Base-by-base conservation (phyloP, 208 protist species). In the Wallacemonas sp. region DNA sequence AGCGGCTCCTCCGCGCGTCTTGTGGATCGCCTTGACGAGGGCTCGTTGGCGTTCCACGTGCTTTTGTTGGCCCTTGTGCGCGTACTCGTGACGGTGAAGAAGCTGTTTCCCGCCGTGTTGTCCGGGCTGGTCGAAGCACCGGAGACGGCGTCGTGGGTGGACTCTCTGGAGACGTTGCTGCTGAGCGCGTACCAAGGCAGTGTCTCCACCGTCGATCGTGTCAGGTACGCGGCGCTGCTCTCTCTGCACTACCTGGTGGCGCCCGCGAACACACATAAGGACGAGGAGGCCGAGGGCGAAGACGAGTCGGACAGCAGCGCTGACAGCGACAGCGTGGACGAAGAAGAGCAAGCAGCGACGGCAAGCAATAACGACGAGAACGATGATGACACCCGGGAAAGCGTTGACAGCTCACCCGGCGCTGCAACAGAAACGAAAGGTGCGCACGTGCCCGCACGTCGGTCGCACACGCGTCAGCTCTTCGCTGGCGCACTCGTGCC, bases 201-300 rank as follows among this genome's bases (percentile, higher is more conserved):
- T 3, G 53, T 93, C 4, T 60, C 75, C 41, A 79, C 79, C 21
- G 64, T 68, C 4, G 91, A 94, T 63, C 91, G 91, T 22, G 59
- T 91, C 21, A 68, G 81, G 38, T 96, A 96, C 71, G 79, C 85
- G 57, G 62, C 67, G 21, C 76, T 91, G 36, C 80, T 96, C 13
- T 74, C 79, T 3, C 45, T 92, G 1, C 80, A 87, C 53, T 94
- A 96, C 65, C 60, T 90, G n/a, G 52, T n/a, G 26, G 36, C 3
- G 13, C 12, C 5, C 15, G 32, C 19, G 0, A 9, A 2, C 50
- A 10, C 42, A 29, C 29, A 53, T 2, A 34, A 67, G 13, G 58
- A 39, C 3, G 42, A 66, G 17, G 50, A 30, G 2, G 44, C 36
- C 13, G 62, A 63, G 0, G 62, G 13, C 19, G 33, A 19, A 2